Base-by-base conservation (phyloP, 306 rosid genomes). In the Cucurbita maxima region DNA sequence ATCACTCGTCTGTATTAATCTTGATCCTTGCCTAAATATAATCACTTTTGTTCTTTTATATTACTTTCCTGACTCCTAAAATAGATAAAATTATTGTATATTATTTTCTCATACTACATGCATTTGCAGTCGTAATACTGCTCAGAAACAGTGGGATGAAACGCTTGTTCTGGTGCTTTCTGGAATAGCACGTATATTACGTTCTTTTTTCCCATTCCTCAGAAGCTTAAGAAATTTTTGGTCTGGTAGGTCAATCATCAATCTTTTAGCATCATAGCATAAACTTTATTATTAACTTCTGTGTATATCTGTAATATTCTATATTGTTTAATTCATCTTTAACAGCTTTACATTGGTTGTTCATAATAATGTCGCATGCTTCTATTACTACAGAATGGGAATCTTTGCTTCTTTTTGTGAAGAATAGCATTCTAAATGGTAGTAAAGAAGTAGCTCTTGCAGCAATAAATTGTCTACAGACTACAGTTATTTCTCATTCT, bases 111-210 rank as follows among this genome's bases (percentile, higher is more conserved):
- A n/a, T 71, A 14, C 72, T 86, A 73, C 55, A 78, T 85, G 44
- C 57, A 78, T 81, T 71, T 87, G 83, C 89, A 93, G 98, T 83
- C 98, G 98, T 72, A 93, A 93, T 84, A 93, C 98, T 2, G 97
- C 94, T 84, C 98, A 93, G 85, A 93, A 93, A 81, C 98, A 93
- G 83, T 93, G 98, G 98, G 98, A 93, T 78, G 98, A 93, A 84
- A 88, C 98, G 37, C 89, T 93, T 44, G 94, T 90, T 75, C 87
- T 93, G 52, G 96, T 93, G 81, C 89, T 90, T 76, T 96, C 94
- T 71, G 97, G 98, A 77, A 84, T 93, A 83, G 88, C 96, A 25
- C 98, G 98, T 51, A 84, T 93, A 79, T 80, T 93, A 41, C 89
- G 98, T 18, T 73, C 92, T 73, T 93, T 87, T 87, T 93, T 93